Evolutionary conservation across 495 filamentous ascomycete species (phyloP).

Genomic region (Astrothelium macrocarpum): DNA sequence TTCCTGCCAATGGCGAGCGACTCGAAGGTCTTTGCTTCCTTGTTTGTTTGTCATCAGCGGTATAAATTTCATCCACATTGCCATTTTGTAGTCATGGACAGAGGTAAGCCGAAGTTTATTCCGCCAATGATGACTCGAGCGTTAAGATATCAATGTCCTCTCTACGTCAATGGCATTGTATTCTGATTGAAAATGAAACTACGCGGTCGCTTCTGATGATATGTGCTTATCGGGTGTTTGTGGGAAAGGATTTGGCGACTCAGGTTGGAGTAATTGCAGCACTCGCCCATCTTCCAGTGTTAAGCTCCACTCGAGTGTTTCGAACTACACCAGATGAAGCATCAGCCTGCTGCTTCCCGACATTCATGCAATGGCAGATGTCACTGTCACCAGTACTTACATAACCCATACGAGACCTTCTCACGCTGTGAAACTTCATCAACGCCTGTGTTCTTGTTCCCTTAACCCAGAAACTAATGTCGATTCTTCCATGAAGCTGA

Average conservation of each 20-base stretch:
- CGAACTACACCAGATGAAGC: conserved; percentile 48
- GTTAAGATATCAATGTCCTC: too few relatives aligned
- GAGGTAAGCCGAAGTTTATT: too few relatives aligned
- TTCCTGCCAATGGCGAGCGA: too few relatives aligned
- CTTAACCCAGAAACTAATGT: conserved; percentile 81
- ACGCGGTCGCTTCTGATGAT: background rate
- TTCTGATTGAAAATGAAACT: background rate
- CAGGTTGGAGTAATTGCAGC: conserved; percentile 23
- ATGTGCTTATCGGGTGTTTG: background rate
- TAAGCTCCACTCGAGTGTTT: conserved; percentile 98
- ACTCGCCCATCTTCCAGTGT: conserved; percentile 49
- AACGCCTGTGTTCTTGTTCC: conserved; percentile 61
- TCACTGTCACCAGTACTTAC: conserved; percentile 49
- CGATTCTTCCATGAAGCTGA: conserved; percentile 82
- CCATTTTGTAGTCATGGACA: too few relatives aligned
- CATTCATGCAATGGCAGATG: too few relatives aligned
- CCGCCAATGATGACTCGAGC: too few relatives aligned
- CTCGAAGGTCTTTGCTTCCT: too few relatives aligned
- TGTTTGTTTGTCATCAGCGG: too few relatives aligned
- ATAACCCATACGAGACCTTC: conserved; percentile 61
- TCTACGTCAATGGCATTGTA: too few relatives aligned
- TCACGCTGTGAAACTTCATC: conserved; percentile 72
- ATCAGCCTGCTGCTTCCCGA: too few relatives aligned
- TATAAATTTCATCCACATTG: too few relatives aligned
- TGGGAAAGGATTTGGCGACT: background rate